phyloP scores from a whole-genome alignment of 768 basidiomycete species.

The Aureoboletus auriporus region DNA sequence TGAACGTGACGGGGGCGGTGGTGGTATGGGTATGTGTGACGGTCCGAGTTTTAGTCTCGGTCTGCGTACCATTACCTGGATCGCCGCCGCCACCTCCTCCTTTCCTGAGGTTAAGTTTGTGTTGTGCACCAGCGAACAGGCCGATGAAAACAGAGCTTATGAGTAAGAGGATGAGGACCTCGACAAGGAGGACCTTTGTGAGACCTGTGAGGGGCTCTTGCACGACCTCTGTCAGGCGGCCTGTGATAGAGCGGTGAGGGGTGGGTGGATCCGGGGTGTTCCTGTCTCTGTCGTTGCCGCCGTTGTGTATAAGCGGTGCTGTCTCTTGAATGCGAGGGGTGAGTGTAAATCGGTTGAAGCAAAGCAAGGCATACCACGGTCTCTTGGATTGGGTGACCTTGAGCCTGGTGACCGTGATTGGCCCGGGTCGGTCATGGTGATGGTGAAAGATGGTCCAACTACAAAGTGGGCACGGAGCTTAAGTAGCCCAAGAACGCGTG shows the following conservation, averaged over 20 bases:
- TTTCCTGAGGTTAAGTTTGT: conserved; percentile 58
- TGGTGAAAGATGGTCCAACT: conserved; percentile 15
- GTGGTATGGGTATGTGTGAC: conserved; percentile 30
- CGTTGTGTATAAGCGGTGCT: conserved; percentile 58
- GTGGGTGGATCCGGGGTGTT: conserved; percentile 33
- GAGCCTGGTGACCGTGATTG: conserved; percentile 26
- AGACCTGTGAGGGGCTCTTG: conserved; percentile 81
- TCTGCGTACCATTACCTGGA: conserved; percentile 32
- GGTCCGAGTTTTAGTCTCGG: conserved; percentile 30
- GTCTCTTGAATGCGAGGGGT: conserved; percentile 42
- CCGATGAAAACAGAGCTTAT: conserved; percentile 88
- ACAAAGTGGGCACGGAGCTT: conserved; percentile 13
- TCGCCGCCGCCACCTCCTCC: conserved; percentile 32
- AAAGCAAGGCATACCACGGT: conserved; percentile 43
- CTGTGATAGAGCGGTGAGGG: conserved; percentile 28
- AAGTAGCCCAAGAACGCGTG: conserved; percentile 30
- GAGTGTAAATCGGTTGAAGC: neutral
- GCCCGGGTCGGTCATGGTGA: conserved; percentile 50
- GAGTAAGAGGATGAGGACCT: conserved; percentile 74
- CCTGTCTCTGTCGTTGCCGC: conserved; percentile 39
- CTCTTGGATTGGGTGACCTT: conserved; percentile 38
- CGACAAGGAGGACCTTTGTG: conserved; percentile 74
- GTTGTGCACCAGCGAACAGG: conserved; percentile 85
- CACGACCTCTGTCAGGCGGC: conserved; percentile 47
- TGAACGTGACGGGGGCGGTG: conserved; percentile 27